Conservation (phyloP, 2,329 filamentous ascomycete species). For the Aspergillus hiratsukae region DNA sequence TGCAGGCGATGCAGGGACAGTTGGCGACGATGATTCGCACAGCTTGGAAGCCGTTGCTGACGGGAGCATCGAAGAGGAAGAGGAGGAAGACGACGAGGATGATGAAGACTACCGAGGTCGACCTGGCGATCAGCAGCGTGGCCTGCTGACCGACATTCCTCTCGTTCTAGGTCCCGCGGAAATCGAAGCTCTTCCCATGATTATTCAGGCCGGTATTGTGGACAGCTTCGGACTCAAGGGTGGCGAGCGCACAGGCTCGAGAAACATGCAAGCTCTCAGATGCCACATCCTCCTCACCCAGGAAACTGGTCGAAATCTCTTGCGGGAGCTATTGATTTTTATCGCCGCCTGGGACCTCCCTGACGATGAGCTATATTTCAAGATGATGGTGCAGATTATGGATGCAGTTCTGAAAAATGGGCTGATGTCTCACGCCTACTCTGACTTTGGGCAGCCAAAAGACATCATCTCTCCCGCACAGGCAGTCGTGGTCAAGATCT, state of each 20-base stretch:
- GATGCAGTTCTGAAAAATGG: conserved; percentile 87
- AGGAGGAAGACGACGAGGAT: conserved; percentile 52
- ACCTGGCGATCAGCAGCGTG: conserved; percentile 57
- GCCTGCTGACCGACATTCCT: conserved; percentile 86
- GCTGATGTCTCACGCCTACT: conserved; percentile 86
- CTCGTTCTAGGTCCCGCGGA: conserved; percentile 91
- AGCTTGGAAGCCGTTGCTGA: conserved; percentile 42
- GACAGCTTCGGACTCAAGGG: conserved; percentile 70
- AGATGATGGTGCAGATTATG: conserved; percentile 93
- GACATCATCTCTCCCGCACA: conserved; percentile 95
- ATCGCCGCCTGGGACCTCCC: conserved; percentile 96
- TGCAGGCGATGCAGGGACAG: conserved; percentile 37
- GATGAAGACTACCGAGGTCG: conserved; percentile 50
- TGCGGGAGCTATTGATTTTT: conserved; percentile 89
- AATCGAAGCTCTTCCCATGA: conserved; percentile 95
- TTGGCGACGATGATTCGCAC: conserved; percentile 38
- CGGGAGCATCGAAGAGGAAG: conserved; percentile 46
- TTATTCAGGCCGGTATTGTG: conserved; percentile 90
- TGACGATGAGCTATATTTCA: conserved; percentile 90
- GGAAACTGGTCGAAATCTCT: conserved; percentile 82
- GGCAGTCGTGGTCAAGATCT: conserved; percentile 82
- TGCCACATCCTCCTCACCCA: conserved; percentile 86
- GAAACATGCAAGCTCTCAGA: conserved; percentile 83
- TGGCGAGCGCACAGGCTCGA: conserved; percentile 53
- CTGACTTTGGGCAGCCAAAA: conserved; percentile 84